These are phyloP conservation scores for Cucumis cinereus DNA, from an alignment of 306 rosid genomes.

Conservation along the genomic window DNA sequence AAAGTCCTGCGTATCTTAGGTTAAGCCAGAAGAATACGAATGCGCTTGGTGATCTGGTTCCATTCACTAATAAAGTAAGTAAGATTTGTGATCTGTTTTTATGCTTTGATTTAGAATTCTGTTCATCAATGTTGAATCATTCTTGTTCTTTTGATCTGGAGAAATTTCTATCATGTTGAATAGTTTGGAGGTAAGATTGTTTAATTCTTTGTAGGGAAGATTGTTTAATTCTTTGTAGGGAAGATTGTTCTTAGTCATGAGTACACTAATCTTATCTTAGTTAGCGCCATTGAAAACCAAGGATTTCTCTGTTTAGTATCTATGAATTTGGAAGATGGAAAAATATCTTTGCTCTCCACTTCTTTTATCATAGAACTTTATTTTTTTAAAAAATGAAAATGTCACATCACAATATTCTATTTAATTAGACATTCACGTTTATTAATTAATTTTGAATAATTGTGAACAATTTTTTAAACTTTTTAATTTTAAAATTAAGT, in stretches of 20 bases:
- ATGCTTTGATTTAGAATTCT: neutral
- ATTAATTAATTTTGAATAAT: too few relatives aligned
- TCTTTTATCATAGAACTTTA: too few relatives aligned
- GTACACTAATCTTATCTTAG: neutral
- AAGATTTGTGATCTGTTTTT: neutral
- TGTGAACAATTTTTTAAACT: too few relatives aligned
- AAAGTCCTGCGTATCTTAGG: constrained; percentile 54
- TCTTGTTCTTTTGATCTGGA: neutral
- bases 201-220: neutral
- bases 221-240: too few relatives aligned
- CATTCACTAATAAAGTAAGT: constrained; percentile 55
- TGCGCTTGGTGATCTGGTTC: constrained; percentile 63
- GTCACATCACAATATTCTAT: too few relatives aligned
- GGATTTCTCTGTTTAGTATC: neutral
- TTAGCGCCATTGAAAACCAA: neutral
- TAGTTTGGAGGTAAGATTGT: neutral
- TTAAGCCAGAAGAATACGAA: constrained; percentile 49
- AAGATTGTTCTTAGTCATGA: neutral
- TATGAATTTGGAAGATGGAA: neutral
- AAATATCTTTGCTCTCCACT: too few relatives aligned
- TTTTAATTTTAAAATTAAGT: too few relatives aligned
- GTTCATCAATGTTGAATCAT: neutral
- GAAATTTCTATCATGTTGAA: neutral
- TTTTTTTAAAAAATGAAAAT: too few relatives aligned
- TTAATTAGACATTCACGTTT: too few relatives aligned